A percentile compares a stretch with the other conserved stretches of the same genome.
Evolutionary conservation across 441 rosid genomes (phyloP).

Genomic region (Adansonia rubrostipa): DNA sequence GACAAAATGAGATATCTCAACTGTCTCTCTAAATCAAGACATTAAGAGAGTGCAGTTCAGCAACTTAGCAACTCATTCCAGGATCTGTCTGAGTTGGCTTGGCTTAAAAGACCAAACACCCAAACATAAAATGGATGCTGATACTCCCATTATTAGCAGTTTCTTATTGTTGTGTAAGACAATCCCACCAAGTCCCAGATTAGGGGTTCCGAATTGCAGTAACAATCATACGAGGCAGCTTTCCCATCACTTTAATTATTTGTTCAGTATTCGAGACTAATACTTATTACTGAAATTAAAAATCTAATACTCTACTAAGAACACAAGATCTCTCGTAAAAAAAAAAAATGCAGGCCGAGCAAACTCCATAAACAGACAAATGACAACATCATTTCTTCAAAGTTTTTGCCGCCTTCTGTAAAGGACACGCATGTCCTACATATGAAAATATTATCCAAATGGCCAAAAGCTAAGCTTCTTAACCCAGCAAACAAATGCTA

Average conservation of each 20-base stretch:
- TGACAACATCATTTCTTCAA: conserved; percentile 7
- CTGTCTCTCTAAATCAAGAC: background rate
- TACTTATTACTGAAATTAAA: background rate
- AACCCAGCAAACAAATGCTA: background rate
- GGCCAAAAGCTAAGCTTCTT: background rate
- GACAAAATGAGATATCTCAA: background rate
- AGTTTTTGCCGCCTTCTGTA: conserved; percentile 27
- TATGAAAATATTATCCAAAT: background rate
- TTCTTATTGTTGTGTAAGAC: background rate
- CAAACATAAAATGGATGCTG: background rate
- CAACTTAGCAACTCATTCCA: background rate
- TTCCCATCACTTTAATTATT: background rate
- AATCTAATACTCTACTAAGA: background rate
- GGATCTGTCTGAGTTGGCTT: background rate
- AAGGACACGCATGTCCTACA: conserved; percentile 29
- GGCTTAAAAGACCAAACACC: too few relatives aligned
- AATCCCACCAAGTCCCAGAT: background rate
- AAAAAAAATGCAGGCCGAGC: conserved; percentile 5
- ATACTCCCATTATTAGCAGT: background rate
- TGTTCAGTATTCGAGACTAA: background rate
- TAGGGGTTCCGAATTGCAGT: background rate
- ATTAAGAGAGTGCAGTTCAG: background rate
- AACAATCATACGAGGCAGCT: background rate
- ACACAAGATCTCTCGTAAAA: background rate
- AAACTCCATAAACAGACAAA: background rate